Evolutionary conservation across 176 grass and related monocot species (phyloP).

Genomic region (Bolboschoenus planiculmis): DNA sequence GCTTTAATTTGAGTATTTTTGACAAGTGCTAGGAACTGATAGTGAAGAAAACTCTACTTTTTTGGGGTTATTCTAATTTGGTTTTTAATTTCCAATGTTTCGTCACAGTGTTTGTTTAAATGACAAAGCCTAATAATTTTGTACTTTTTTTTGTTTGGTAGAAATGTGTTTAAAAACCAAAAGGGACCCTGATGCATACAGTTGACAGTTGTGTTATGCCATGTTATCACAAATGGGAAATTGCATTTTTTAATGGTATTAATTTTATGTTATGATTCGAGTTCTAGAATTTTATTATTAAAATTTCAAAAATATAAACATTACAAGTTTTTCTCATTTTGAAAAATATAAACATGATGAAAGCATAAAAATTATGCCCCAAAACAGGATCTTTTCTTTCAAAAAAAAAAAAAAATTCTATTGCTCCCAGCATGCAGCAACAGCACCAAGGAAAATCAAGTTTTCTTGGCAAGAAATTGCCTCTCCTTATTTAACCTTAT

Average conservation of each 20-base stretch:
- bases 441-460: too few relatives aligned
- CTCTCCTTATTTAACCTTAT: too few relatives aligned
- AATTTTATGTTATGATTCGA: too few relatives aligned
- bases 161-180: not conserved
- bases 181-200: not conserved
- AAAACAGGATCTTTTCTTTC: too few relatives aligned
- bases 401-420: too few relatives aligned
- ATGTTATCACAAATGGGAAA: not conserved
- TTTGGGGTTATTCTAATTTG: not conserved
- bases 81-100: not conserved
- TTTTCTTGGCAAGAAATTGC: too few relatives aligned
- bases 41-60: not conserved
- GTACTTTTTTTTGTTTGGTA: too few relatives aligned
- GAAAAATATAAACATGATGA: too few relatives aligned
- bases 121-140: not conserved
- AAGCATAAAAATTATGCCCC: too few relatives aligned
- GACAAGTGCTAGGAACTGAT: not conserved
- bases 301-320: not conserved
- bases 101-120: not conserved
- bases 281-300: not conserved
- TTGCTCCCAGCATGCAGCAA: too few relatives aligned
- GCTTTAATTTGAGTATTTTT: not conserved
- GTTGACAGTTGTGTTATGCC: not conserved
- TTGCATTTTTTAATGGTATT: not conserved
- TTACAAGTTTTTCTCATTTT: too few relatives aligned